Evolutionary conservation across 2,329 filamentous ascomycete species (phyloP).

Genomic region (Gaeumannomyces tritici): DNA sequence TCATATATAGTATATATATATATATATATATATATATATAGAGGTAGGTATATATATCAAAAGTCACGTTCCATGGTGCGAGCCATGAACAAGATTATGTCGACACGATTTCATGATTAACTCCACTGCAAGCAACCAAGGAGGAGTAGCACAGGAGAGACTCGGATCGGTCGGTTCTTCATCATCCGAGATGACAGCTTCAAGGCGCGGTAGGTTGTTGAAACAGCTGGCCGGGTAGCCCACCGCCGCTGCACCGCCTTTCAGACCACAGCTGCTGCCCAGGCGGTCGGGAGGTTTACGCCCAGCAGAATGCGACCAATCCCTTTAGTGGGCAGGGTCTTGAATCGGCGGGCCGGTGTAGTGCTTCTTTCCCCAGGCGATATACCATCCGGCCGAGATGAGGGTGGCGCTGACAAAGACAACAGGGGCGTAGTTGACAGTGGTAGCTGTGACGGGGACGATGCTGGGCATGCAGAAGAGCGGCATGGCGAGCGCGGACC

Average conservation of each 20-base stretch:
- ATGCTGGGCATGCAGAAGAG: slow-evolving; percentile 65
- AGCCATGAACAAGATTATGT: neutral
- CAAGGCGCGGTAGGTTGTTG: neutral
- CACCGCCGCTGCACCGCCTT: neutral
- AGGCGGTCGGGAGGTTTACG: no score
- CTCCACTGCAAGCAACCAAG: neutral
- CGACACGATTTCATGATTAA: neutral
- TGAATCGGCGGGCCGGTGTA: slow-evolving; percentile 44
- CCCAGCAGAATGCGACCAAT: no score
- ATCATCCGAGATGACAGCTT: neutral
- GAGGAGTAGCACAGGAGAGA: neutral
- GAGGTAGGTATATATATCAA: no score
- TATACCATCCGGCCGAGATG: slow-evolving; percentile 58
- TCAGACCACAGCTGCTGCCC: neutral
- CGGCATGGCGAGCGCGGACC: slow-evolving; percentile 59
- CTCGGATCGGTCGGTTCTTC: neutral
- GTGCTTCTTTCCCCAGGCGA: slow-evolving; percentile 59
- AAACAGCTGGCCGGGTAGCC: neutral
- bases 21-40: no score
- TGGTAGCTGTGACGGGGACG: slow-evolving; percentile 46
- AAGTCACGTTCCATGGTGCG: neutral
- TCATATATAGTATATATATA: no score
- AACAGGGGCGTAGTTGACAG: slow-evolving; percentile 66
- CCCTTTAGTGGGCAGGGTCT: slow-evolving; percentile 17
- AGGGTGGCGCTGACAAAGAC: slow-evolving; percentile 60